These are phyloP conservation scores for Tylopilus sp. DNA, from an alignment of 1,284 basidiomycete species.

Conservation along the genomic window DNA sequence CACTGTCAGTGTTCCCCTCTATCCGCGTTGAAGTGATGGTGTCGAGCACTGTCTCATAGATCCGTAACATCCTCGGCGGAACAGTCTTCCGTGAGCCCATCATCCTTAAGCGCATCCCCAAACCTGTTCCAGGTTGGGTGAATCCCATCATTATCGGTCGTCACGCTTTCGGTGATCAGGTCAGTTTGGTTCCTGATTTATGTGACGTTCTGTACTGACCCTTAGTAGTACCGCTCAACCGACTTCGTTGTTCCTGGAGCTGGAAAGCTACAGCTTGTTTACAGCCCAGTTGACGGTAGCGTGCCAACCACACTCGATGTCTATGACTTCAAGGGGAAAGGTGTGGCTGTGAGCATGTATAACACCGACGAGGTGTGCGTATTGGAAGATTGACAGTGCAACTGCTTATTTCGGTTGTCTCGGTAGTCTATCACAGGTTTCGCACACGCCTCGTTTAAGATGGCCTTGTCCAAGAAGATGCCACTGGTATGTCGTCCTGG, in stretches of 20 bases:
- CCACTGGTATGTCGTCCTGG: conserved; percentile 55
- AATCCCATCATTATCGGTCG: conserved; percentile 97
- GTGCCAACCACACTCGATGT: conserved; percentile 68
- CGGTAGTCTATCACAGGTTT: conserved; percentile 85
- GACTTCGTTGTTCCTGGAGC: conserved; percentile 84
- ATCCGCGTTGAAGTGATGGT: conserved; percentile 7
- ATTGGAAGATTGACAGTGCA: not conserved
- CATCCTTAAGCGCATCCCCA: conserved; percentile 85
- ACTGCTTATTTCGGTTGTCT: conserved; percentile 7
- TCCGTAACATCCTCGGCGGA: conserved; percentile 95
- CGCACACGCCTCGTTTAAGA: conserved; percentile 96
- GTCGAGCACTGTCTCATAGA: conserved; percentile 40
- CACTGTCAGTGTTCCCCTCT: conserved; percentile 53
- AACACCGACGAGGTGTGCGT: conserved; percentile 80
- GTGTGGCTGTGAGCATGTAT: conserved; percentile 92
- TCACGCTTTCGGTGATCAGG: conserved; percentile 94
- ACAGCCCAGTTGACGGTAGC: conserved; percentile 70
- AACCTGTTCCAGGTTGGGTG: conserved; percentile 92
- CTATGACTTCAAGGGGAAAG: conserved; percentile 85
- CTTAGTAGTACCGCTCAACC: conserved; percentile 75
- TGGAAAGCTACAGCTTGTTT: conserved; percentile 87
- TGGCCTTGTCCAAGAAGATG: conserved; percentile 95
- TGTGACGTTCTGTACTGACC: conserved; percentile 4
- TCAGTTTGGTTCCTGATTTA: conserved; percentile 31
- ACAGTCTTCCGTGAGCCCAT: conserved; percentile 99